Conservation (phyloP, 805 yeast genomes). For the Helenozyma baotianmanensis region DNA sequence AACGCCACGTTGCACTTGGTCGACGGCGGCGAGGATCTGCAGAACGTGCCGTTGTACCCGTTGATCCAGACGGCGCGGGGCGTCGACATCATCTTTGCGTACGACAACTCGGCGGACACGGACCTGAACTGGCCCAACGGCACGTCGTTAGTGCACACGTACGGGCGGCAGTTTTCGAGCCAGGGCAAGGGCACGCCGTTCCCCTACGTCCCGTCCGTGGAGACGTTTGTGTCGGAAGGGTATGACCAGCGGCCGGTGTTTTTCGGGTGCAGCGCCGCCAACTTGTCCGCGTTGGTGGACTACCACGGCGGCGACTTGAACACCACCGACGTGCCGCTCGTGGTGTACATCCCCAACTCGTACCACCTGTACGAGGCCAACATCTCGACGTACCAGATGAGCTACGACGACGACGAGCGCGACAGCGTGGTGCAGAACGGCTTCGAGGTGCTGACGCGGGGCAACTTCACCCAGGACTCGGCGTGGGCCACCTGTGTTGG, state of each 20-base stretch:
- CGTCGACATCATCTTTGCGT: slow-evolving; percentile 62
- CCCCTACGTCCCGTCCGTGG: slow-evolving; percentile 13
- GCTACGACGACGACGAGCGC: slow-evolving; percentile 16
- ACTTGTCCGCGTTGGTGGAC: slow-evolving; percentile 5
- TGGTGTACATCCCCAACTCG: slow-evolving; percentile 17
- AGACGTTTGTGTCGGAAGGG: slow-evolving; percentile 4
- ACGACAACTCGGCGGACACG: slow-evolving; percentile 65
- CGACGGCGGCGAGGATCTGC: slow-evolving; percentile 78
- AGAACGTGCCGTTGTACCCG: slow-evolving; percentile 66
- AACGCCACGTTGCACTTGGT: slow-evolving; percentile 50
- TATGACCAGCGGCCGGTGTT: slow-evolving; percentile 10
- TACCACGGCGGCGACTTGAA: slow-evolving; percentile 6
- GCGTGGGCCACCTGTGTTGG: slow-evolving; percentile 22
- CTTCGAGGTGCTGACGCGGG: slow-evolving; percentile 16
- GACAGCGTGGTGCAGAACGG: slow-evolving; percentile 16
- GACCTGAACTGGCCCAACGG: slow-evolving; percentile 64
- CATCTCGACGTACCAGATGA: slow-evolving; percentile 21
- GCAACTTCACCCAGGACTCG: slow-evolving; percentile 17
- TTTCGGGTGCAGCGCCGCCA: slow-evolving; percentile 14
- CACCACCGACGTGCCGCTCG: slow-evolving; percentile 19
- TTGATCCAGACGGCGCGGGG: slow-evolving; percentile 57
- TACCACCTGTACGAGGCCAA: slow-evolving; percentile 17
- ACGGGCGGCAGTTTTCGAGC: slow-evolving; percentile 45
- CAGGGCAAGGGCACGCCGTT: slow-evolving; percentile 16
- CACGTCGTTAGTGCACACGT: slow-evolving; percentile 51